Percentiles rank a stretch among this genome's conserved stretches.
phyloP scores from a whole-genome alignment of 768 basidiomycete genomes.

The Pisolithus albus region DNA sequence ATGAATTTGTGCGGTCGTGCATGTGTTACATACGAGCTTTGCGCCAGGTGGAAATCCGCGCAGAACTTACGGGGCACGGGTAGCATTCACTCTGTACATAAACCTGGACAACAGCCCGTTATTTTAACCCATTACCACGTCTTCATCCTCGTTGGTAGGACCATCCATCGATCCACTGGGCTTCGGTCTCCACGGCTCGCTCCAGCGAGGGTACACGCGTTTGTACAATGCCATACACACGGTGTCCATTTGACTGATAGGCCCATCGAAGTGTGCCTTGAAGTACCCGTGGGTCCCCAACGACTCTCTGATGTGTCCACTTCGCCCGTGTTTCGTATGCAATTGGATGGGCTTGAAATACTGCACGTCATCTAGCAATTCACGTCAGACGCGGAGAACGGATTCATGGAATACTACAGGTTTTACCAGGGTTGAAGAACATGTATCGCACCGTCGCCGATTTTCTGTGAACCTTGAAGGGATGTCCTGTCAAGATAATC shows the following conservation, averaged over 20 bases:
- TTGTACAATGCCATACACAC: constrained; percentile 96
- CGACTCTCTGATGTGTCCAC: constrained; percentile 85
- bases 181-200: constrained; percentile 41
- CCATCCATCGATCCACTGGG: neutral
- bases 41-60: too few relatives aligned
- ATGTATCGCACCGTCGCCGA: constrained; percentile 96
- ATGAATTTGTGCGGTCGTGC: too few relatives aligned
- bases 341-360: constrained; percentile 94
- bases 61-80: too few relatives aligned
- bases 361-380: constrained; percentile 65
- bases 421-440: constrained; percentile 86
- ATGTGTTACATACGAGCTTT: too few relatives aligned
- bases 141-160: constrained; percentile 2
- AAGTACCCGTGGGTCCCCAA: constrained; percentile 97
- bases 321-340: constrained; percentile 84
- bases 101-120: neutral
- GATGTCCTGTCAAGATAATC: constrained; percentile 92
- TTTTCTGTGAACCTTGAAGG: constrained; percentile 95
- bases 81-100: neutral
- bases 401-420: neutral
- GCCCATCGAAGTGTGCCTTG: constrained; percentile 93
- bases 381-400: neutral
- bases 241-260: constrained; percentile 93
- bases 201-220: constrained; percentile 88
- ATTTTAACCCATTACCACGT: constrained; percentile 19